Evolutionary conservation across 148 eudicot genomes (phyloP).

Genomic region (Camellia japonica): DNA sequence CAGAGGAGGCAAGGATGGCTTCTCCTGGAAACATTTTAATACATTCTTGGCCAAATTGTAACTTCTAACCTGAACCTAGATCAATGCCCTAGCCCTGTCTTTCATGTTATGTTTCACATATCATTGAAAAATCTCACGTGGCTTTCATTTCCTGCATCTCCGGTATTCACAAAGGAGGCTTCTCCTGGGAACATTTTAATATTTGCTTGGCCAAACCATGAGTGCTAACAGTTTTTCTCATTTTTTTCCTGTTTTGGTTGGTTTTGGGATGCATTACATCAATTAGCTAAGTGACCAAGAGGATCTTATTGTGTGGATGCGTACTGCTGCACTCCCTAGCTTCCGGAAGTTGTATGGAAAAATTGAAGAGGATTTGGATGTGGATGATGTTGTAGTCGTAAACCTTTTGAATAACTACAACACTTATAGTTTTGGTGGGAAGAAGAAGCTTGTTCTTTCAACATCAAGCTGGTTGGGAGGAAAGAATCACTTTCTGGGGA

Average conservation of each 20-base stretch:
- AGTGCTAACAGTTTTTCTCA: conserved; percentile 2
- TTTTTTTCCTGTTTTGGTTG: neutral
- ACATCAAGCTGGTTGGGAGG: conserved; percentile 78
- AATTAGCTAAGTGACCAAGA: conserved; percentile 70
- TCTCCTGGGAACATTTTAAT: neutral
- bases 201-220: conserved; percentile 4
- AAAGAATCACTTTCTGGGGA: conserved; percentile 63
- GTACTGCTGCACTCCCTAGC: conserved; percentile 76
- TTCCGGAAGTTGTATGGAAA: conserved; percentile 76
- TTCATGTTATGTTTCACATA: neutral
- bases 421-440: conserved; percentile 71
- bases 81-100: neutral
- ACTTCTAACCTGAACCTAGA: no score
- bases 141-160: neutral
- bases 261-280: conserved; percentile 12
- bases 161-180: neutral
- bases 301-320: conserved; percentile 90
- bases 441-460: conserved; percentile 63
- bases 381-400: conserved; percentile 46
- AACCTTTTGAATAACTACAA: conserved; percentile 60
- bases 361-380: conserved; percentile 65
- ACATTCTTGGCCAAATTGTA: neutral
- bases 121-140: neutral
- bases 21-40: neutral
- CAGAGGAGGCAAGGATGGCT: neutral